Base-by-base conservation (phyloP, 768 basidiomycete genomes). In the Trametes gibbosa region DNA sequence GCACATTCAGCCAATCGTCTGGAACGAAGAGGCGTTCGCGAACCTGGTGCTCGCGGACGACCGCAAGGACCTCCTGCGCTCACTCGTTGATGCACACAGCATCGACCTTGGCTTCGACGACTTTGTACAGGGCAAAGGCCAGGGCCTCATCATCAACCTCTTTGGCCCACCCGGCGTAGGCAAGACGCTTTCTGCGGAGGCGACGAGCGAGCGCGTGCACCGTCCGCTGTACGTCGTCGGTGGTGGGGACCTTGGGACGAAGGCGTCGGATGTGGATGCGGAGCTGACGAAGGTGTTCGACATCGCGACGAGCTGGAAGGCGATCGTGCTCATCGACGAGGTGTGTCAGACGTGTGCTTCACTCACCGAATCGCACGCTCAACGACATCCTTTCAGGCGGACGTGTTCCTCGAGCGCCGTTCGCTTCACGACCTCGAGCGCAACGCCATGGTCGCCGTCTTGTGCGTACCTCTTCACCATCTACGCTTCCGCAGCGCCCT, bases 381-480 rank as follows among this genome's bases (percentile, higher is more conserved):
- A 34, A n/a, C 12, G 2, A 1, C 8, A 4, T 5, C 17, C 19
- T 3, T 3, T n/a, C 25, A 61, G 59, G 60, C 60, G 9, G 60
- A 61, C 17, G 60, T 61, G 3, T 62, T 58, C 53, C 56, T 62
- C 3, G 61, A 62, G 37, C 52, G 51, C 12, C 56, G 56, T 10
- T 62, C 61, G 1, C 47, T 62, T 16, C 56, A 62, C 35, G 61
- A 58, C 52, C 47, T 62, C 14, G 77, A 83, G 64, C 76, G 85
- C 8, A 88, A 87, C 61, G 85, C 85, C 0, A 84, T 87, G 79
- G 84, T 88, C 4, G 84, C 84, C 6, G 84, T 86, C 12, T 86
- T 65, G 63, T 66, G 39, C 43, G 63, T 50, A 19, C 10, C 29
- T 19, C 29, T 23, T 43, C 48, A 7, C 35, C n/a, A 23, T n/a